Conservation (phyloP, 2,329 filamentous ascomycete species). For the Sporothrix luriei region DNA sequence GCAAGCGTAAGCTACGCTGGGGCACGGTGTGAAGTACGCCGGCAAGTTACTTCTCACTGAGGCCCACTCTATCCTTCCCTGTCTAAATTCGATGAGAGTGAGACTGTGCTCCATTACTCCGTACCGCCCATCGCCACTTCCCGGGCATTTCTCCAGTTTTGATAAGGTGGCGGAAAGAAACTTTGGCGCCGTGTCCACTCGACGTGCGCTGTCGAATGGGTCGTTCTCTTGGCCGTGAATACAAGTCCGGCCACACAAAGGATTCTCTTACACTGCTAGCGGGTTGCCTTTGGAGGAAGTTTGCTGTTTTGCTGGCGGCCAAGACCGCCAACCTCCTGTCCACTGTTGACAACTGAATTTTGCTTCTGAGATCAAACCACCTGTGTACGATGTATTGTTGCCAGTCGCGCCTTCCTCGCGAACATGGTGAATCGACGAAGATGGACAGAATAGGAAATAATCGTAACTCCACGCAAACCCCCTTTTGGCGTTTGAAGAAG, state of each 20-base stretch:
- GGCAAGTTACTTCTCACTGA: background rate
- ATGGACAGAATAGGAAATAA: conserved; percentile 9
- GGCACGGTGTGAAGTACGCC: background rate
- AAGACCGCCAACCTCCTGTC: background rate
- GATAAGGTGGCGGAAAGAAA: background rate
- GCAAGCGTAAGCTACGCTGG: too few relatives aligned
- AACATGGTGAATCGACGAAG: background rate
- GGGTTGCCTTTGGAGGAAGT: conserved; percentile 26
- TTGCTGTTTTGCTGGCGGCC: background rate
- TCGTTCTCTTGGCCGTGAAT: too few relatives aligned
- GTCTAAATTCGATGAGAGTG: background rate
- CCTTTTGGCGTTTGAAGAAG: background rate
- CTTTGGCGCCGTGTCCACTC: background rate
- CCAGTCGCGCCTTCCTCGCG: conserved; percentile 6
- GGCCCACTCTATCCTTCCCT: background rate
- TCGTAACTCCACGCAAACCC: background rate
- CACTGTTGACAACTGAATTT: background rate
- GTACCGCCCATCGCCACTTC: conserved; percentile 2
- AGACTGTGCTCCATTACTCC: background rate
- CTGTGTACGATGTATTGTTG: background rate
- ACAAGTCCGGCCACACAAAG: background rate
- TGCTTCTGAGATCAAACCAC: background rate
- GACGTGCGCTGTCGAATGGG: background rate
- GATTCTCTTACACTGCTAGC: conserved; percentile 27
- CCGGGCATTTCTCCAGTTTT: conserved; percentile 4